phyloP scores from a whole-genome alignment of 495 filamentous ascomycete genomes.

The Penicillium silybi region DNA sequence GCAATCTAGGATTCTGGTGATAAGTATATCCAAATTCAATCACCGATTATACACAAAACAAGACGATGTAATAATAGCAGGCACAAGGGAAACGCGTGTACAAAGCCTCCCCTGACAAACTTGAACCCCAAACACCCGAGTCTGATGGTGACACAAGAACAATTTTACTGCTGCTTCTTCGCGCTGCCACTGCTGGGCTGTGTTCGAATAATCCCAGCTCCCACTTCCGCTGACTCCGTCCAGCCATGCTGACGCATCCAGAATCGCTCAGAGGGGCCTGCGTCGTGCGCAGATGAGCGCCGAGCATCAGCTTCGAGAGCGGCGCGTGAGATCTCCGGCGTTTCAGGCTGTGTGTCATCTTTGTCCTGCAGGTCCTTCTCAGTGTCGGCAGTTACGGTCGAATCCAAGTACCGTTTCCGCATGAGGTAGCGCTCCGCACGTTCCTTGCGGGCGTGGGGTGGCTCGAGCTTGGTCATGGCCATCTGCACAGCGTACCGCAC shows the following conservation, averaged over 20 bases:
- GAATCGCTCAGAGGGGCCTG: constrained; percentile 59
- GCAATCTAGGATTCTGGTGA: neutral
- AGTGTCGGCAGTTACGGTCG: constrained; percentile 25
- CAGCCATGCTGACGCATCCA: constrained; percentile 65
- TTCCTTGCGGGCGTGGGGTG: constrained; percentile 78
- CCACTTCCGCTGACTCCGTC: constrained; percentile 57
- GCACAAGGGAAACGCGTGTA: neutral
- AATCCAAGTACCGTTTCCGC: constrained; percentile 66
- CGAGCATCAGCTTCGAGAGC: constrained; percentile 68
- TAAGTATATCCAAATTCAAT: neutral
- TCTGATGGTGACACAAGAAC: neutral
- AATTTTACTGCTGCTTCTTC: constrained; percentile 59
- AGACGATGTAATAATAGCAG: neutral
- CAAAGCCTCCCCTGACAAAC: neutral
- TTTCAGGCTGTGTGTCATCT: constrained; percentile 13
- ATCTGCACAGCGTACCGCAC: constrained; percentile 65
- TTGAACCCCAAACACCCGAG: neutral
- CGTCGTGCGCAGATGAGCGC: constrained; percentile 44
- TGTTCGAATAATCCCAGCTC: constrained; percentile 51
- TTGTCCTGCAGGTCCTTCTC: constrained; percentile 18
- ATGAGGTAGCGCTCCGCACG: constrained; percentile 68
- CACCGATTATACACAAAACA: neutral
- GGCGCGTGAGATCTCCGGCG: constrained; percentile 36
- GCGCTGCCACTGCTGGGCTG: constrained; percentile 34
- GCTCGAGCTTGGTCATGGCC: constrained; percentile 75